A percentile compares a stretch with the other conserved stretches of the same genome.
These are phyloP conservation scores for Oenanthe javanica DNA, from an alignment of 140 eudicot genomes.

Conservation along the genomic window DNA sequence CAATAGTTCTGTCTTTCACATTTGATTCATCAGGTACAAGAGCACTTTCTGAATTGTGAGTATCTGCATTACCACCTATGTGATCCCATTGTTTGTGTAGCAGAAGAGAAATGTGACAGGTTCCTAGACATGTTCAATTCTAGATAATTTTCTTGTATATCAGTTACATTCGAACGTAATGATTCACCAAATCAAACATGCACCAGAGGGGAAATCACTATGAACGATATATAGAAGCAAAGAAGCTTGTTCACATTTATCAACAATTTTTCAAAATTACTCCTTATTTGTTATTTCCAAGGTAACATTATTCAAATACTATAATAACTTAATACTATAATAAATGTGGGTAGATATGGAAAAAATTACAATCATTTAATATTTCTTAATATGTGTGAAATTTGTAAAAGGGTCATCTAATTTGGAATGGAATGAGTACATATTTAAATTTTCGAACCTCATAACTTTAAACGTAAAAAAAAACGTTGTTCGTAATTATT, in stretches of 20 bases:
- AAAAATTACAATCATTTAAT: too few relatives aligned
- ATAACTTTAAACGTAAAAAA: too few relatives aligned
- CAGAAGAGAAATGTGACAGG: slow-evolving; percentile 58
- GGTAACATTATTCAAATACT: too few relatives aligned
- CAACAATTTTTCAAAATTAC: too few relatives aligned
- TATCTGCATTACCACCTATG: slow-evolving; percentile 17
- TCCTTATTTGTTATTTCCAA: too few relatives aligned
- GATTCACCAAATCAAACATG: slow-evolving; percentile 76
- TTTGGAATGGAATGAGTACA: too few relatives aligned
- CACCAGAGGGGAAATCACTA: not conserved
- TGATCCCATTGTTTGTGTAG: slow-evolving; percentile 35
- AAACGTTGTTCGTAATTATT: too few relatives aligned
- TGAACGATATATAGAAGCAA: not conserved
- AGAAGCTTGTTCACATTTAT: slow-evolving; percentile 63
- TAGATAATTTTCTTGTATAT: slow-evolving; percentile 71
- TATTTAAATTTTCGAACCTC: too few relatives aligned
- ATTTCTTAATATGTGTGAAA: too few relatives aligned
- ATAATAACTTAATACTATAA: too few relatives aligned
- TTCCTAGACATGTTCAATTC: slow-evolving; percentile 58
- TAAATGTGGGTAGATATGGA: too few relatives aligned
- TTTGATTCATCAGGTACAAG: slow-evolving; percentile 24
- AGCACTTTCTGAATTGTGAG: slow-evolving; percentile 22
- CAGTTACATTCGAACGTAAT: slow-evolving; percentile 57
- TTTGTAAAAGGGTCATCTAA: too few relatives aligned
- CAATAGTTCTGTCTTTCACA: slow-evolving; percentile 26